These are phyloP conservation scores for Solanum sitiens DNA, from an alignment of 257 asterid species.

Conservation along the genomic window DNA sequence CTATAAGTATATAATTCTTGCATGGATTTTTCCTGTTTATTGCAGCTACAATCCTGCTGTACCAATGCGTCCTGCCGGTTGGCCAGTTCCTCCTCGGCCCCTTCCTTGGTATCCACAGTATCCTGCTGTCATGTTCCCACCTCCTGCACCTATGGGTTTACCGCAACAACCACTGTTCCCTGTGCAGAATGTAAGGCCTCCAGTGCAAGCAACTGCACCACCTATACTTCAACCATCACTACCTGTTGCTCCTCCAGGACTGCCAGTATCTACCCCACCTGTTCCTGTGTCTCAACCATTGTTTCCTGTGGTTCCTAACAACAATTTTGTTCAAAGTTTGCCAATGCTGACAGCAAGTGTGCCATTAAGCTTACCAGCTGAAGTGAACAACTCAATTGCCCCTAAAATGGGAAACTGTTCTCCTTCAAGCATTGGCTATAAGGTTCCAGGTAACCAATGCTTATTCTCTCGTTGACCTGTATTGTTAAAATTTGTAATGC, in stretches of 20 bases:
- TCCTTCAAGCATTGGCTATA: conserved; percentile 27
- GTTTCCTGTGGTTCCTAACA: conserved; percentile 62
- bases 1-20: not conserved
- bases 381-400: conserved; percentile 21
- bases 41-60: conserved; percentile 64
- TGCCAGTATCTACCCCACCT: conserved; percentile 28
- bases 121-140: conserved; percentile 48
- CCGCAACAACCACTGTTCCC: conserved; percentile 82
- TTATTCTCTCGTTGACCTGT: not conserved
- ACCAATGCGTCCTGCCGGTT: conserved; percentile 48
- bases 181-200: conserved; percentile 60
- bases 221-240: conserved; percentile 16
- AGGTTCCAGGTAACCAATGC: conserved; percentile 39
- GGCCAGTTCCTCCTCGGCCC: conserved; percentile 64
- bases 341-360: conserved; percentile 27
- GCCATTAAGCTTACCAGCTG: conserved; percentile 28
- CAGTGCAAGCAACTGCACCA: conserved; percentile 37
- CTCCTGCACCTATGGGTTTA: conserved; percentile 51
- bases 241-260: conserved; percentile 57
- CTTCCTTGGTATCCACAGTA: conserved; percentile 72
- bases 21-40: not conserved
- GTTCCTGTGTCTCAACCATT: conserved; percentile 61
- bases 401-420: conserved; percentile 21
- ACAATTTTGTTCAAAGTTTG: conserved; percentile 32
- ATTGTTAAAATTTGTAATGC: not conserved